Evolutionary conservation across 495 filamentous ascomycete species (phyloP).

Genomic region (Aspergillus avenaceus): DNA sequence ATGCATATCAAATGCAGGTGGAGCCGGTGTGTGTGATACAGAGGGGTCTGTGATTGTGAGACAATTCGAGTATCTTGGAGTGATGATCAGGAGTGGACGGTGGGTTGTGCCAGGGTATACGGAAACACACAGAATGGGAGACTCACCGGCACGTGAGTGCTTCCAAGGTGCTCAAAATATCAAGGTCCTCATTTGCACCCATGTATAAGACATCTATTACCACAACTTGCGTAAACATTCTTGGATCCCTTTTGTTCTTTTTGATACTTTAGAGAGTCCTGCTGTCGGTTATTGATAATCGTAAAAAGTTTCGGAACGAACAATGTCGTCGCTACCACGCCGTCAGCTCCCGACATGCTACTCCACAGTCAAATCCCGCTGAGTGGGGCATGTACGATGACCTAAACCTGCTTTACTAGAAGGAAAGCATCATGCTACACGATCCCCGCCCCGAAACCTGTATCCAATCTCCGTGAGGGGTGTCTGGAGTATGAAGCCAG

Average conservation of each 20-base stretch:
- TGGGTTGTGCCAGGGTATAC: too few relatives aligned
- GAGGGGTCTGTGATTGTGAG: too few relatives aligned
- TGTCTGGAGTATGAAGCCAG: background rate
- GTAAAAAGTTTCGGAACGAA: background rate
- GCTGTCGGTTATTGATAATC: too few relatives aligned
- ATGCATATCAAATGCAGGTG: background rate
- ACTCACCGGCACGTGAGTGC: background rate
- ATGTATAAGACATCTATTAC: background rate
- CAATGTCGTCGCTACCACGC: background rate
- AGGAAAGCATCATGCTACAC: background rate
- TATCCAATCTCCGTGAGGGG: background rate
- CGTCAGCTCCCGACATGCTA: background rate
- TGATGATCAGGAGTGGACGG: too few relatives aligned
- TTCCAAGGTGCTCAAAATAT: background rate
- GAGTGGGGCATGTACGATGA: background rate
- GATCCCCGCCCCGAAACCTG: background rate
- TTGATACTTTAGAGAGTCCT: too few relatives aligned
- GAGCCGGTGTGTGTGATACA: too few relatives aligned
- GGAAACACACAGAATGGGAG: background rate
- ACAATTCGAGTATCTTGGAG: too few relatives aligned
- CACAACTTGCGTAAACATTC: background rate
- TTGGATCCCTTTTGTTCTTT: background rate
- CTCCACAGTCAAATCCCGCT: background rate
- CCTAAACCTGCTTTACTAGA: background rate
- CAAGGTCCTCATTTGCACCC: background rate